Percentiles rank a stretch among this genome's conserved stretches.
These are phyloP conservation scores for Cymbopogon citratus DNA, from an alignment of 176 grass and related monocot genomes.

Conservation along the genomic window DNA sequence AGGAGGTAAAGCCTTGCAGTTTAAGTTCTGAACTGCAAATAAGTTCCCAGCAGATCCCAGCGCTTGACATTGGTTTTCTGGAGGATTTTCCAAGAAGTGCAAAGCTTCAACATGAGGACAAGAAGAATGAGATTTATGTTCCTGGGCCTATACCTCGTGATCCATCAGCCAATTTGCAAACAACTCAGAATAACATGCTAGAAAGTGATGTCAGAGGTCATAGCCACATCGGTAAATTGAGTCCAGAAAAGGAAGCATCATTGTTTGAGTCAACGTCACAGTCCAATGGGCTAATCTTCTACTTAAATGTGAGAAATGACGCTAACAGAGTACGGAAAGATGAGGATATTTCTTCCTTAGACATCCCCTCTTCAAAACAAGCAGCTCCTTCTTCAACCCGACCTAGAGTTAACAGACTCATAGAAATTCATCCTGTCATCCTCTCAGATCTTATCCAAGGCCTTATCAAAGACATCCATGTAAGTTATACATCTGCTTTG, in stretches of 20 bases:
- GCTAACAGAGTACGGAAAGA: constrained; percentile 23
- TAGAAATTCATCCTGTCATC: constrained; percentile 56
- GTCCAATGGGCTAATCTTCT: too few relatives aligned
- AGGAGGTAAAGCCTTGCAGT: constrained; percentile 47
- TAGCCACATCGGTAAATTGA: constrained; percentile 9
- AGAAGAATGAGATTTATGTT: constrained; percentile 22
- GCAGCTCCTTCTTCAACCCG: constrained; percentile 20
- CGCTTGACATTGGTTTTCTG: constrained; percentile 55
- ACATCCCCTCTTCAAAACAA: constrained; percentile 37
- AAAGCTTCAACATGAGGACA: constrained; percentile 34
- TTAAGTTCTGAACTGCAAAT: constrained; percentile 50
- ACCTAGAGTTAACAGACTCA: constrained; percentile 26
- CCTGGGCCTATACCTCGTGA: constrained; percentile 20
- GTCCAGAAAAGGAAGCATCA: constrained; percentile 43
- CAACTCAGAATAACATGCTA: constrained; percentile 21
- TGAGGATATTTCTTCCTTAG: constrained; percentile 17
- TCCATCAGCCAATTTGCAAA: constrained; percentile 31
- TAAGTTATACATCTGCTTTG: constrained; percentile 46
- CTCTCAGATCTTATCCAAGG: constrained; percentile 47
- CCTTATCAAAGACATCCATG: constrained; percentile 43
- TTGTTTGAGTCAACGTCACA: not conserved
- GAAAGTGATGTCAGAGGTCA: constrained; percentile 31
- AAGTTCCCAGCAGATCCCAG: constrained; percentile 29
- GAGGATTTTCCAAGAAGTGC: constrained; percentile 40
- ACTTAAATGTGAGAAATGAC: constrained; percentile 36